Percentiles rank a stretch among this genome's conserved stretches.
These are phyloP conservation scores for Hypoxylon sp. DNA, from an alignment of 2,329 filamentous ascomycete genomes.

Conservation along the genomic window DNA sequence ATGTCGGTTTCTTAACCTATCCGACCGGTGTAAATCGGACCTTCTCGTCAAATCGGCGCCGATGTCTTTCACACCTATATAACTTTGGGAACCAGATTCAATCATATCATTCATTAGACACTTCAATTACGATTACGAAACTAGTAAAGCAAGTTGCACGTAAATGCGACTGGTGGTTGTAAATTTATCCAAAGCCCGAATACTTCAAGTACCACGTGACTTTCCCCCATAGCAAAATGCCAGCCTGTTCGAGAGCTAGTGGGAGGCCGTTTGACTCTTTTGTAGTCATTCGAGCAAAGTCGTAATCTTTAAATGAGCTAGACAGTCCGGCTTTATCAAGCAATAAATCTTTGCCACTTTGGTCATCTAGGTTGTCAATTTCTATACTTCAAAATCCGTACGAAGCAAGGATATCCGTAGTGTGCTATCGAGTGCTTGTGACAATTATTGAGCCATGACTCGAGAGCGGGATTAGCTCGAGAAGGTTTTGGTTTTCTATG, in stretches of 20 bases:
- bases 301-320: neutral
- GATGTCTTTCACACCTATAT: too few relatives aligned
- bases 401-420: slow-evolving; percentile 1
- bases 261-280: slow-evolving; percentile 9
- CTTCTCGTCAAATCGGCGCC: too few relatives aligned
- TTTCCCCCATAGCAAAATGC: slow-evolving; percentile 1
- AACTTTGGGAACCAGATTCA: too few relatives aligned
- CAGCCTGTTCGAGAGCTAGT: slow-evolving; percentile 7
- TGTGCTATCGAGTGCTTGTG: slow-evolving; percentile 5
- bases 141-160: too few relatives aligned
- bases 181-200: too few relatives aligned
- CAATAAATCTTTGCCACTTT: slow-evolving; percentile 8
- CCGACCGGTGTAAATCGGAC: too few relatives aligned
- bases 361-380: slow-evolving; percentile 11
- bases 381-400: slow-evolving; percentile 13
- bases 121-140: too few relatives aligned
- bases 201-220: too few relatives aligned
- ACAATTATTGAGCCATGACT: slow-evolving; percentile 10
- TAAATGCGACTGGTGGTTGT: too few relatives aligned
- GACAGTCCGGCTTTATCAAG: slow-evolving; percentile 1
- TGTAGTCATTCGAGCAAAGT: neutral
- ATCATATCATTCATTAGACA: too few relatives aligned
- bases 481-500: slow-evolving; percentile 14
- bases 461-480: slow-evolving; percentile 4
- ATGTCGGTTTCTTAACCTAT: too few relatives aligned